Evolutionary conservation across 345 rosid species (phyloP), one percentile per base, ranked within the genome.

Genomic region (Tarenaya hassleriana): DNA sequence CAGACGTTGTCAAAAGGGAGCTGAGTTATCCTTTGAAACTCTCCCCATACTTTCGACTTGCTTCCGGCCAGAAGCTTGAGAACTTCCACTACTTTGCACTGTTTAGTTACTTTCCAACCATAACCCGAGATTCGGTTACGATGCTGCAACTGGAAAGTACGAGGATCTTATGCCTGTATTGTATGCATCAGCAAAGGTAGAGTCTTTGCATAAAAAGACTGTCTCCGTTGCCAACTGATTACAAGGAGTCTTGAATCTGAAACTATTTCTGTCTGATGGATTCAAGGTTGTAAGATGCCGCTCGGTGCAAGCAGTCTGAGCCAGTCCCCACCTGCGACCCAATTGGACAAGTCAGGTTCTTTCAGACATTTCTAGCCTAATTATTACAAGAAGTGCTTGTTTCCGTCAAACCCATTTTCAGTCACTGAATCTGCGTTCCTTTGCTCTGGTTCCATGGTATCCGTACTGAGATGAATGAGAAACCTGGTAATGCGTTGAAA

Each of bases 151-250:
- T 0, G 96, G 98, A 27, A 81, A 81, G 7, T 92, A 92, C 12
- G 95, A 92, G 54, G 98, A 92, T 72, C 55, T 92, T 35, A 92
- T 92, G 95, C 77, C 94, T 58, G 94, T 86, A 52, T 95, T 96
- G 13, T 27, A 92, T 92, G 0, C 94, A 88, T 56, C 96, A 13
- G 83, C 96, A 12, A 92, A 92, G 95, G 94, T 78, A 24, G 21
- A 75, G 44, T n/a, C 27, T 24, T 24, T 1, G 1, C 34, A 21
- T 34, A 16, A 17, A 10, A 7, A n/a, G 13, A 3, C 8, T 9
- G 10, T 24, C 2, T 46, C 42, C 48, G 7, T 21, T 12, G 33
- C 37, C 31, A 32, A 40, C 27, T 63, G 61, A n/a, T 21, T 10
- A 39, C 19, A 20, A 14, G 34, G 46, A 41, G 10, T 19, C 9